phyloP scores from a whole-genome alignment of 2,329 filamentous ascomycete genomes.

The Rhynchosporium agropyri region DNA sequence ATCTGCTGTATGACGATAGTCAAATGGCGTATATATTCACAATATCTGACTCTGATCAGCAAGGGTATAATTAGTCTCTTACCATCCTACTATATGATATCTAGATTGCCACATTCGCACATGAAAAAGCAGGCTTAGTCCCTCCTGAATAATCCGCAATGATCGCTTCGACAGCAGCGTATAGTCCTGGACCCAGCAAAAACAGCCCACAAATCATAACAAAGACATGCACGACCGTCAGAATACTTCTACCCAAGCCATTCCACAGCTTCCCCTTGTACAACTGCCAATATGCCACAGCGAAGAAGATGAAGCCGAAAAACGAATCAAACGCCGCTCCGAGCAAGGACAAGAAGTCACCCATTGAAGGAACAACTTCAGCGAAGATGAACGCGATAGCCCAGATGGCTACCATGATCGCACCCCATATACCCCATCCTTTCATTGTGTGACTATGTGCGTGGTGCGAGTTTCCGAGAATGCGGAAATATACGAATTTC shows the following conservation, averaged over 20 bases:
- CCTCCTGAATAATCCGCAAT: slow-evolving; percentile 52
- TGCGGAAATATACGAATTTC: slow-evolving; percentile 50
- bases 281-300: slow-evolving; percentile 52
- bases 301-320: slow-evolving; percentile 55
- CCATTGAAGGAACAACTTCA: slow-evolving; percentile 53
- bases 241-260: slow-evolving; percentile 43
- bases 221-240: slow-evolving; percentile 50
- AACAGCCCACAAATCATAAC: slow-evolving; percentile 52
- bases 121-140: slow-evolving; percentile 52
- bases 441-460: slow-evolving; percentile 51
- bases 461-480: slow-evolving; percentile 49
- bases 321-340: slow-evolving; percentile 53
- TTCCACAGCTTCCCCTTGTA: slow-evolving; percentile 47
- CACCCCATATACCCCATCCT: slow-evolving; percentile 51
- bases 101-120: slow-evolving; percentile 52
- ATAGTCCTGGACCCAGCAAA: slow-evolving; percentile 54
- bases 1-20: too few species aligned
- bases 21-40: too few species aligned
- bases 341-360: slow-evolving; percentile 52
- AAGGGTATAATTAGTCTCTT: neutral
- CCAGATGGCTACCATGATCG: slow-evolving; percentile 49
- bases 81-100: neutral
- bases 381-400: slow-evolving; percentile 50
- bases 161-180: slow-evolving; percentile 55
- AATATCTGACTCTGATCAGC: neutral